phyloP scores from a whole-genome alignment of 2,329 filamentous ascomycete species.

The Ilyonectria robusta region DNA sequence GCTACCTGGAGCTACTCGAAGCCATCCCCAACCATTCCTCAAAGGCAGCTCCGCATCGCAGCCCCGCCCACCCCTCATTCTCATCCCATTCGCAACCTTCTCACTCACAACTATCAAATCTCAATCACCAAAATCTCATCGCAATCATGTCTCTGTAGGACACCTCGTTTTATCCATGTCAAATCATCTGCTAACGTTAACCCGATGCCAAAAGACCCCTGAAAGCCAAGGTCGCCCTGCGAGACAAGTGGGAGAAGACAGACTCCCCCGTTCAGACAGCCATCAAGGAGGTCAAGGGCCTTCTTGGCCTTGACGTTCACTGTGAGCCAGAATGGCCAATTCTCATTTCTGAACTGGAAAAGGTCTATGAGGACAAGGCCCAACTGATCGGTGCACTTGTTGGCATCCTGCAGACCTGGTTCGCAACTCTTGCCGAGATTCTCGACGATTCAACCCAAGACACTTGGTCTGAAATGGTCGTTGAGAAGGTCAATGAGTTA shows the following conservation, averaged over 20 bases:
- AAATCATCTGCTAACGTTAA: not conserved
- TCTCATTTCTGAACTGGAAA: conserved; percentile 55
- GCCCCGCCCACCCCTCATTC: not conserved
- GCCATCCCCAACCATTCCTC: not conserved
- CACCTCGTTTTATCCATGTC: not conserved
- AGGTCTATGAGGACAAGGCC: conserved; percentile 57
- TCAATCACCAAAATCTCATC: not conserved
- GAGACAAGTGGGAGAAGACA: conserved; percentile 58
- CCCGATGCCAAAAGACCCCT: conserved; percentile 54
- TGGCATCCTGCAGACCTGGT: conserved; percentile 57
- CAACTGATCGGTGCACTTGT: conserved; percentile 56
- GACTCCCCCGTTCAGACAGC: conserved; percentile 52
- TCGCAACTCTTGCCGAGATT: conserved; percentile 55
- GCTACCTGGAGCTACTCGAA: not conserved
- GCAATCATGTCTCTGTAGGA: conserved; percentile 36
- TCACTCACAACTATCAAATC: not conserved
- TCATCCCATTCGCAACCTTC: conserved; percentile 1
- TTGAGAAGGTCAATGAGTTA: conserved; percentile 52
- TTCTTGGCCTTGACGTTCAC: conserved; percentile 57
- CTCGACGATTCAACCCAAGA: conserved; percentile 58
- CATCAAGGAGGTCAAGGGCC: conserved; percentile 48
- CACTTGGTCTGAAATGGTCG: conserved; percentile 59
- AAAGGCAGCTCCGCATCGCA: not conserved
- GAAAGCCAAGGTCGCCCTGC: conserved; percentile 58
- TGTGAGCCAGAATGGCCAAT: conserved; percentile 61